Base-by-base conservation (phyloP, 805 yeast species). In the Myxozyma sirexii region DNA sequence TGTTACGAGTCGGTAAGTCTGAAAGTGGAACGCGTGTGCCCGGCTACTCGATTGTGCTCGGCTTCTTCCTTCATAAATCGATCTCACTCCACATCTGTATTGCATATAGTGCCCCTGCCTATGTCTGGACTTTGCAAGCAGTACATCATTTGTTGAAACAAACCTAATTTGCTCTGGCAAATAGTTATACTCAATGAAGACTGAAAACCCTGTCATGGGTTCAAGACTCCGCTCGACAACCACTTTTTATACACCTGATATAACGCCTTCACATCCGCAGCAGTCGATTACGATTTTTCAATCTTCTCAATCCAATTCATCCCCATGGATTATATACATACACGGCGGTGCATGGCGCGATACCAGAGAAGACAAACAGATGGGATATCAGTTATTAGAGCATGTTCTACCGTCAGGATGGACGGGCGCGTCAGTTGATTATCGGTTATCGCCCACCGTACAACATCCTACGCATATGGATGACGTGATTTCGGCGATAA, bases 261-360 rank as follows among this genome's bases (percentile, higher is more conserved):
- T 5, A 35, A 43, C 5, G n/a, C 45, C 27, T 38, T 27, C 24
- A 15, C 59, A 66, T 21, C 55, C 63, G 7, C 63, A 65, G 19
- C 68, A 66, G 31, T 44, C 58, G 17, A 19, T 63, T 47, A 49
- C 57, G 3, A 37, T 63, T 23, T 51, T 51, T 27, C 48, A 47
- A 3, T 19, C 38, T 1, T 13, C 44, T 24, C n/a, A 27, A 4
- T 13, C 60, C 4, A 2, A 35, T 6, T 37, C 27, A 6, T 19
- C 48, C 17, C 54, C 64, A 23, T 67, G 70, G 19, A 55, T 82
- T 7, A 76, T 87, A 0, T 84, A 82, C 67, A 79, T 88, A 50
- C 96, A 88, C 72, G 96, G 96, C 0, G 96, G 96, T 1, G 93
- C 90, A 0, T 88, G 94, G 94, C 76, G 86, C 61, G 93, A 87